Base-by-base conservation (phyloP, 352 stramenopile species). In the Pythium sukuiense region DNA sequence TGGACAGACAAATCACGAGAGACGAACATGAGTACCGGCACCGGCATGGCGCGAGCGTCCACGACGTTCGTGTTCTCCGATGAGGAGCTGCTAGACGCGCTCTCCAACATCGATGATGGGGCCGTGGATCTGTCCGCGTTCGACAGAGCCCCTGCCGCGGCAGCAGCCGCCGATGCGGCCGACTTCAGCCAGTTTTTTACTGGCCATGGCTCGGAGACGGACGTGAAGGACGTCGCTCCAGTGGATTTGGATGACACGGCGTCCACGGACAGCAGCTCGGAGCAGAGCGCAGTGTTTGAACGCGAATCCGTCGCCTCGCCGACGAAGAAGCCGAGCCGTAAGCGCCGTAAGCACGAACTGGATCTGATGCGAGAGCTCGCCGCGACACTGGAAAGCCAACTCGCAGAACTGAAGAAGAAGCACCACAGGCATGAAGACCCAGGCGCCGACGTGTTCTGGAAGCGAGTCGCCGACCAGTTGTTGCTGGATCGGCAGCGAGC, bases 341-440 rank as follows among this genome's bases (percentile, higher is more conserved):
- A 82, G 66, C 66, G 74, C 13, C 76, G 72, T 59, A 87, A 85
- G 61, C 79, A 83, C 46, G 76, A 87, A 66, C 64, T 87, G n/a
- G 76, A 83, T 53, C 66, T 75, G n/a, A 64, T 87, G 49, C 79
- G 79, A 57, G 65, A 67, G 5, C 67, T 80, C 18, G 74, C 76
- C 9, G 54, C 55, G 29, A 72, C 74, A 45, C 70, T 87, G 16
- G 79, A 87, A 49, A 71, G 67, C 54, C 79, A 87, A 60, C 73
- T 89, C 32, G 45, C 71, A 29, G 52, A 60, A 18, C 53, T 89
- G 1, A 80, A 76, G 57, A 55, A 76, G 18, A 48, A 58, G 16
- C 61, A 72, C 29, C 67, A 63, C 26, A 24, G 48, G 6, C 43
- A 50, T 5, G 70, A 77, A 2, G 72, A 76, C 43, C 53, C 76